Conservation (phyloP, 345 rosid genomes). For the Geranium rotundifolium region DNA sequence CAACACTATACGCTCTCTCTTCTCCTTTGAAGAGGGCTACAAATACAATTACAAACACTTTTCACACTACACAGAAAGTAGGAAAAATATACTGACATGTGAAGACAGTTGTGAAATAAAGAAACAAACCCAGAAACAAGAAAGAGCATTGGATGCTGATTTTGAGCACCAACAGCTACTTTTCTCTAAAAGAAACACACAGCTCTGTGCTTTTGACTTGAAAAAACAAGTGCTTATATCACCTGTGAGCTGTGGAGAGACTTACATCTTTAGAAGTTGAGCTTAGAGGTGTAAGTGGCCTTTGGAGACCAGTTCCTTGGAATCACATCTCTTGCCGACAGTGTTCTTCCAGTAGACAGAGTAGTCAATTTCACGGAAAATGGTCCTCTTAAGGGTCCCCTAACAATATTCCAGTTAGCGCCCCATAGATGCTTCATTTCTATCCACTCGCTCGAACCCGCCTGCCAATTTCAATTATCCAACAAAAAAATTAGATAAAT, state of each 20-base stretch:
- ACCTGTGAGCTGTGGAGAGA: background rate
- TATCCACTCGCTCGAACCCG: slow-evolving; percentile 56
- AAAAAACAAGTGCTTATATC: background rate
- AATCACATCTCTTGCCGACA: slow-evolving; percentile 77
- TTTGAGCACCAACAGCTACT: too few species aligned
- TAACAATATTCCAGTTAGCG: slow-evolving; percentile 66
- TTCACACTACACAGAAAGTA: background rate
- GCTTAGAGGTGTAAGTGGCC: slow-evolving; percentile 85
- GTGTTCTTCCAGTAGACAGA: slow-evolving; percentile 47
- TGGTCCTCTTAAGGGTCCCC: slow-evolving; percentile 81
- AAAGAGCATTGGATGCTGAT: too few species aligned
- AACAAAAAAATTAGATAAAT: background rate
- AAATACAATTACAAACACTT: background rate
- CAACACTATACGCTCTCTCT: background rate
- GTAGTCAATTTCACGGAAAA: slow-evolving; percentile 82
- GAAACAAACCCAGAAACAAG: too few species aligned
- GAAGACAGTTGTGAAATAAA: too few species aligned
- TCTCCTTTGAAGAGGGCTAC: background rate
- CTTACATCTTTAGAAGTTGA: slow-evolving; percentile 41
- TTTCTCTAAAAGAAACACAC: background rate
- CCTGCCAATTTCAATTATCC: slow-evolving; percentile 27
- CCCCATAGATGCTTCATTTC: slow-evolving; percentile 97
- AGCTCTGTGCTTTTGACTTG: background rate
- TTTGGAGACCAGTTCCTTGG: slow-evolving; percentile 83
- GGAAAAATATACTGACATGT: too few species aligned